Evolutionary conservation across 2,329 filamentous ascomycete species (phyloP).

Genomic region (Calonectria honghensis): DNA sequence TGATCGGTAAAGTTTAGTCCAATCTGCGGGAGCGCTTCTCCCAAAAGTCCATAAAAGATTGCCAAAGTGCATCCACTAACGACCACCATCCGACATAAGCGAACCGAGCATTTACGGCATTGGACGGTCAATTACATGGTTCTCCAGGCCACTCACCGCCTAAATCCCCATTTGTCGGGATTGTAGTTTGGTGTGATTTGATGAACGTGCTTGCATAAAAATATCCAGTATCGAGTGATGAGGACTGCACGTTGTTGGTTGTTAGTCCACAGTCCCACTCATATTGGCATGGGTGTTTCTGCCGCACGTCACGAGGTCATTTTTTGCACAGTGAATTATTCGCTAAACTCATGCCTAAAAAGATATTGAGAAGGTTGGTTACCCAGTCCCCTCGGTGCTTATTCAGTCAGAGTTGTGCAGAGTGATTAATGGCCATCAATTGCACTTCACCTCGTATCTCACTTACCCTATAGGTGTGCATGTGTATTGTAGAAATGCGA

Average conservation of each 20-base stretch:
- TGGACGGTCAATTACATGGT: not conserved
- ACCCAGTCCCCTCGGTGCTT: too few species aligned
- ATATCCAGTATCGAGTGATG: not conserved
- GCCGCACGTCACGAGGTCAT: not conserved
- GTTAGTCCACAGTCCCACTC: not conserved
- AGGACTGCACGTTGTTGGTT: not conserved
- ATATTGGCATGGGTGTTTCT: not conserved
- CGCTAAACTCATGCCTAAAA: not conserved
- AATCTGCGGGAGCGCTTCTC: not conserved
- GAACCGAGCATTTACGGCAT: not conserved
- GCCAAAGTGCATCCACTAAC: not conserved
- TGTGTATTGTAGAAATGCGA: not conserved
- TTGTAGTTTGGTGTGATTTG: not conserved
- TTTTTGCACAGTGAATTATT: not conserved
- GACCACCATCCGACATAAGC: conserved; percentile 1
- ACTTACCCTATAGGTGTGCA: not conserved
- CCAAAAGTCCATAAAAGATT: conserved; percentile 19
- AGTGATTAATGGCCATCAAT: not conserved
- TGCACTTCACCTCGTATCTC: not conserved
- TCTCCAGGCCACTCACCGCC: not conserved
- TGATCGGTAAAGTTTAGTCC: not conserved
- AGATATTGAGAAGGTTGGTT: not conserved
- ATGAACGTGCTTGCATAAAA: not conserved
- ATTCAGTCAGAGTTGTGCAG: not conserved
- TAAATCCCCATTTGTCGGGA: not conserved